A percentile compares a stretch with the other conserved stretches of the same genome.
phyloP scores from a whole-genome alignment of 805 yeast species.

The Myxozyma nipponensis region DNA sequence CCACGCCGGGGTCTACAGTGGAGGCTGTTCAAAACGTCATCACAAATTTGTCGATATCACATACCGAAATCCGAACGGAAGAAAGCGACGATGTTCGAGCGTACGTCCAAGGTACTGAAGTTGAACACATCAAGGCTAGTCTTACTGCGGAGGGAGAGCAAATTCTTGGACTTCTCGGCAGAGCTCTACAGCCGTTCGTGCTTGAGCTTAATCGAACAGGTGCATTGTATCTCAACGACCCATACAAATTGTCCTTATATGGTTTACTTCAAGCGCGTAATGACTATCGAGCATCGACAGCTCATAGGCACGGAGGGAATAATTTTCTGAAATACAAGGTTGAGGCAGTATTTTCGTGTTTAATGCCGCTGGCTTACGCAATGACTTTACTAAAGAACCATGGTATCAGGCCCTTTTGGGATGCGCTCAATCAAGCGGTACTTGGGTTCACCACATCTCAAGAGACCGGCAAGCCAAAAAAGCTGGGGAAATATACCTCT shows the following conservation, averaged over 20 bases:
- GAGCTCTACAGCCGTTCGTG: slow-evolving; percentile 64
- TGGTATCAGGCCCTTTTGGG: slow-evolving; percentile 74
- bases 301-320: neutral
- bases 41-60: slow-evolving; percentile 65
- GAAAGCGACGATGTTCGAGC: slow-evolving; percentile 71
- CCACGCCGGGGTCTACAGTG: slow-evolving; percentile 88
- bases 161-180: slow-evolving; percentile 52
- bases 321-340: slow-evolving; percentile 7
- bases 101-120: slow-evolving; percentile 67
- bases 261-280: slow-evolving; percentile 61
- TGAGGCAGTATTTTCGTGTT: slow-evolving; percentile 45
- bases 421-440: slow-evolving; percentile 47
- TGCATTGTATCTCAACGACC: slow-evolving; percentile 62
- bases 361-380: slow-evolving; percentile 65
- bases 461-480: slow-evolving; percentile 5
- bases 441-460: neutral
- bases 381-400: slow-evolving; percentile 59
- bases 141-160: slow-evolving; percentile 53
- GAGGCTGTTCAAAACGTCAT: slow-evolving; percentile 87
- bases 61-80: slow-evolving; percentile 83
- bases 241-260: slow-evolving; percentile 65
- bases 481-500: slow-evolving; percentile 12
- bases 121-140: slow-evolving; percentile 57
- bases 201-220: slow-evolving; percentile 57
- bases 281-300: slow-evolving; percentile 2